A percentile compares a stretch with the other conserved stretches of the same genome.
phyloP scores from a whole-genome alignment of 805 yeast species.

The Naumovozyma baii region DNA sequence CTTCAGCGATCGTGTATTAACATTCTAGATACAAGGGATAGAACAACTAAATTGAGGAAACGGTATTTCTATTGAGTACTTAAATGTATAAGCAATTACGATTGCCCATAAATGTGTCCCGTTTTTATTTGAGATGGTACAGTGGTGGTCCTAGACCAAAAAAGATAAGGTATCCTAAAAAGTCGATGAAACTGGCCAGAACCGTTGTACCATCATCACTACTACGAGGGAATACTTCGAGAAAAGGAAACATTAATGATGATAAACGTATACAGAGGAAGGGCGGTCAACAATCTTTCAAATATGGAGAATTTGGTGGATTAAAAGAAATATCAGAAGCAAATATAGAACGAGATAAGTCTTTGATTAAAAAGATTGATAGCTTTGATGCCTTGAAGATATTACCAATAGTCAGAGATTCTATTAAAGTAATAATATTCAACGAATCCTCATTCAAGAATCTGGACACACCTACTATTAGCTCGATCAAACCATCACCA shows the following conservation, averaged over 20 bases:
- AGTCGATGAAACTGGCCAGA: conserved; percentile 5
- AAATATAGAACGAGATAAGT: conserved; percentile 30
- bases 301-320: conserved; percentile 43
- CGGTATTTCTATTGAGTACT: too few species aligned
- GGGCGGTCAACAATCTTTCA: conserved; percentile 7
- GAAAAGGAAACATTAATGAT: neutral
- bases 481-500: conserved; percentile 50
- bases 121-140: neutral
- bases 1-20: too few species aligned
- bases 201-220: neutral
- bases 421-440: conserved; percentile 46
- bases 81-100: too few species aligned
- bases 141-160: neutral
- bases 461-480: neutral
- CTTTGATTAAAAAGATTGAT: conserved; percentile 42
- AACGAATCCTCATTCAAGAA: conserved; percentile 34
- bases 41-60: too few species aligned
- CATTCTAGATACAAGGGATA: too few species aligned
- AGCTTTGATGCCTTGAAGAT: conserved; percentile 60
- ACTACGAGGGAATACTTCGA: neutral
- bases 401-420: conserved; percentile 54
- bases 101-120: neutral
- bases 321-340: conserved; percentile 34
- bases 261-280: neutral
- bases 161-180: neutral